Conservation (phyloP, 176 grass and related monocot species). For the Tillandsia leiboldiana region DNA sequence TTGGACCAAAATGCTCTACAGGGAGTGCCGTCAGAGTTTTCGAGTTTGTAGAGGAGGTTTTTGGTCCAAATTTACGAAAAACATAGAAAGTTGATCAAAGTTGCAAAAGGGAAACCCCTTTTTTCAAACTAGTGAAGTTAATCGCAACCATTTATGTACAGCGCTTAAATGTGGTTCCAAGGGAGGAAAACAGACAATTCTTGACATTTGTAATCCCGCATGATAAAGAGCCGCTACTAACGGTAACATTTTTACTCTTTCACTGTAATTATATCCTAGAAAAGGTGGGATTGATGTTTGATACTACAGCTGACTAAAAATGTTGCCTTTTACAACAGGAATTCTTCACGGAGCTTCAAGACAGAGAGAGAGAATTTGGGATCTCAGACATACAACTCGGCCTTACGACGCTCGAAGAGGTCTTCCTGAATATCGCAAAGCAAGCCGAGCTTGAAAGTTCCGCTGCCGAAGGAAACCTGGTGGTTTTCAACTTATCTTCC, state of each 20-base stretch:
- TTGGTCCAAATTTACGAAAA: too few species aligned
- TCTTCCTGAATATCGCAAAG: slow-evolving; percentile 93
- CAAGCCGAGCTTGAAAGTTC: slow-evolving; percentile 81
- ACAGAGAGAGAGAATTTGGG: slow-evolving; percentile 71
- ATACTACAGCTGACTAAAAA: too few species aligned
- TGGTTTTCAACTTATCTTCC: slow-evolving; percentile 56
- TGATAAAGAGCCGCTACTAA: slow-evolving; percentile 69
- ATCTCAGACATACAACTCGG: slow-evolving; percentile 94
- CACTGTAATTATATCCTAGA: slow-evolving; percentile 3
- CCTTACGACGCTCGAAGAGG: slow-evolving; percentile 88
- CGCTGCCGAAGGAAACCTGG: slow-evolving; percentile 61
- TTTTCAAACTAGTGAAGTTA: too few species aligned
- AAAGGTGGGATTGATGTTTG: too few species aligned
- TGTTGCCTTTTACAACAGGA: slow-evolving; percentile 27
- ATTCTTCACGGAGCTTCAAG: slow-evolving; percentile 81
- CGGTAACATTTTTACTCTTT: slow-evolving; percentile 39
- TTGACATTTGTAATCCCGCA: slow-evolving; percentile 90
- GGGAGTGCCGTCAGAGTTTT: background rate
- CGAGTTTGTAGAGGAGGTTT: too few species aligned
- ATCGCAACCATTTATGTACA: slow-evolving; percentile 15
- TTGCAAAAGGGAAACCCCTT: too few species aligned
- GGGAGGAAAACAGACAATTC: slow-evolving; percentile 78
- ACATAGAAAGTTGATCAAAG: too few species aligned
- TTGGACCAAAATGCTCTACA: background rate
- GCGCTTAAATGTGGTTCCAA: slow-evolving; percentile 54